Conservation (phyloP, 2,329 filamentous ascomycete species). For the Aspergillus novoparasiticus region DNA sequence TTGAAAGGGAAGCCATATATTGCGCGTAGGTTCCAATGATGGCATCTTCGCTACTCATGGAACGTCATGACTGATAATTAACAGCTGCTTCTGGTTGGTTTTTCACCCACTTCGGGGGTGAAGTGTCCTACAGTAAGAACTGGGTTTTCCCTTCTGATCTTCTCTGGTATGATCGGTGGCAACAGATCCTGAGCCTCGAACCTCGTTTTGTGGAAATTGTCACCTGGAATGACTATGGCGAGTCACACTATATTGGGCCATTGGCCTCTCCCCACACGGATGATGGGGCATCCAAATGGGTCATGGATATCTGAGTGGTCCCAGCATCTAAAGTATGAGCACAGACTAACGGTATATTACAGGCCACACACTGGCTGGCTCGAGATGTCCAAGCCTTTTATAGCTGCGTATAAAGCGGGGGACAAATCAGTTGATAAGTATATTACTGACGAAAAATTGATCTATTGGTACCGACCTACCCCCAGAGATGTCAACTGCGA, state of each 20-base stretch:
- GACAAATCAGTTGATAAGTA: constrained; percentile 36
- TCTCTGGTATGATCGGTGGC: constrained; percentile 49
- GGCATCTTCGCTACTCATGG: neutral
- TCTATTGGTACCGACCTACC: constrained; percentile 61
- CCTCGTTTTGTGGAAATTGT: constrained; percentile 54
- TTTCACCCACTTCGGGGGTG: constrained; percentile 52
- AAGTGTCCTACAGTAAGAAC: constrained; percentile 54
- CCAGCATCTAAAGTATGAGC: neutral
- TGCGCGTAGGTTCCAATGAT: constrained; percentile 39
- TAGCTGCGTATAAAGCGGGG: constrained; percentile 56
- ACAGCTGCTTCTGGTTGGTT: constrained; percentile 54
- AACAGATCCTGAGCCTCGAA: constrained; percentile 45
- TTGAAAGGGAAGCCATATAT: constrained; percentile 51
- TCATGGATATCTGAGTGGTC: constrained; percentile 49
- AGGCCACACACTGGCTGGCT: constrained; percentile 57
- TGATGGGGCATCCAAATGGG: constrained; percentile 51
- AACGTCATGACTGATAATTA: neutral
- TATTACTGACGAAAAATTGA: constrained; percentile 52
- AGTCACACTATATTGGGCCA: constrained; percentile 58
- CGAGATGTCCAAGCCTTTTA: constrained; percentile 57
- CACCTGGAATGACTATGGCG: constrained; percentile 57
- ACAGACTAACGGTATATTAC: neutral
- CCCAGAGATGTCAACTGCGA: constrained; percentile 52
- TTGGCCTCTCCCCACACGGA: constrained; percentile 44
- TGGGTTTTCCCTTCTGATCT: constrained; percentile 53